A percentile compares a stretch with the other conserved stretches of the same genome.
phyloP scores from a whole-genome alignment of 805 yeast species.

The Blastobotrys terrestris region DNA sequence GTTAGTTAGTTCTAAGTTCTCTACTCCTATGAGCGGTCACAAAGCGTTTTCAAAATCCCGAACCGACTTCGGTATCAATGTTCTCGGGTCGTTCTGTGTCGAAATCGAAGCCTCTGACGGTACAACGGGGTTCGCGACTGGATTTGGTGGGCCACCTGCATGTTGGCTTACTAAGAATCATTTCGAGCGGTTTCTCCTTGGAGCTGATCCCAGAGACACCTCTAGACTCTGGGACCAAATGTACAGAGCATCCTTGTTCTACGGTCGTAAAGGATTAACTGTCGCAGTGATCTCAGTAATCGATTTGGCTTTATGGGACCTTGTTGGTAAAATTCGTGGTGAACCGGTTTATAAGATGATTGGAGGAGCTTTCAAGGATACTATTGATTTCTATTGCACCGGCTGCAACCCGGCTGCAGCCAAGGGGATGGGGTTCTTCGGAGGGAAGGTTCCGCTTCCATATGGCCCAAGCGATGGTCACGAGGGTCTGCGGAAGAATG shows the following conservation, averaged over 20 bases:
- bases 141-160: conserved; percentile 48
- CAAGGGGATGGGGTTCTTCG: conserved; percentile 47
- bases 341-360: conserved; percentile 49
- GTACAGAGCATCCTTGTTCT: conserved; percentile 45
- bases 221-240: conserved; percentile 44
- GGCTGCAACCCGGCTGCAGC: conserved; percentile 45
- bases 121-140: conserved; percentile 45
- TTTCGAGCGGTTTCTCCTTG: conserved; percentile 41
- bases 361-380: conserved; percentile 45
- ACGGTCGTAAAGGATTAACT: conserved; percentile 45
- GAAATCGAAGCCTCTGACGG: conserved; percentile 45
- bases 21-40: conserved; percentile 47
- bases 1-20: conserved; percentile 42
- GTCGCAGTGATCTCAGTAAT: conserved; percentile 43
- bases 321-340: conserved; percentile 43
- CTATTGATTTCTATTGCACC: conserved; percentile 44
- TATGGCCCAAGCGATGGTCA: conserved; percentile 48
- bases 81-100: conserved; percentile 44
- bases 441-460: conserved; percentile 48
- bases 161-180: conserved; percentile 44
- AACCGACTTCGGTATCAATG: conserved; percentile 47
- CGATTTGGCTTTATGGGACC: conserved; percentile 47
- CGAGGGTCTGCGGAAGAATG: conserved; percentile 40
- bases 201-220: conserved; percentile 43
- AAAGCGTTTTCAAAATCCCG: conserved; percentile 41